Evolutionary conservation across 129 eudicot genomes (phyloP), one percentile per base, ranked within the genome.

Genomic region (Lonicera japonica): DNA sequence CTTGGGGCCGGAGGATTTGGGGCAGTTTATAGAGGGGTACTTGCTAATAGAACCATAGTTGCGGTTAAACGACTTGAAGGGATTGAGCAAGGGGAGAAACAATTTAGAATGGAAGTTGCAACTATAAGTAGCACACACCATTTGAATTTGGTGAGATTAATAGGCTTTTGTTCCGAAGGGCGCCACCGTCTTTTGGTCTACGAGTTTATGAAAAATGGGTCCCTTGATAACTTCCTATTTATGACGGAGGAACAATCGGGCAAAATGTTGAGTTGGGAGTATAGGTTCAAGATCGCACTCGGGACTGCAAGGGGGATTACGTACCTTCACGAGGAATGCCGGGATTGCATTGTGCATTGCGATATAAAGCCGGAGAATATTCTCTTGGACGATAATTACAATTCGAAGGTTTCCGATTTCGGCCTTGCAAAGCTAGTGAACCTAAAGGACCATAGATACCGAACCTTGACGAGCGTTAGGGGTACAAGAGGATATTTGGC

Each of bases 1-100:
- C 96, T 89, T 52, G 96, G 96, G 22, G 79, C 73, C 0, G 96
- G 96, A 45, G 96, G 96, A 48, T 89, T 89, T 57, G 96, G 96
- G 36, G 82, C 96, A 21, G 96, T 88, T 38, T 88, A 88, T 36
- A 77, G 56, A 66, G 96, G 82, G 46, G 72, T 79, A 62, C 80
- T 88, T 11, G 79, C 89, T 0, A 84, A 88, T 73, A 72, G 83
- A 36, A 73, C 82, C 5, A 62, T 74, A 54, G 96, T 65, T 21
- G 96, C 96, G 0, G 94, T 82, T 21, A 88, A 88, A 70, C 89
- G 80, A 50, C 83, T 88, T 5, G 96, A 88, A 58, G 96, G 96
- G 29, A 88, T 88, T 17, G 96, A 80, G 76, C 96, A 88, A 61
- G 96, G 96, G 1, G 96, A 88, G 80, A 88, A 77, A 21, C 96